Base-by-base conservation (phyloP, 2,329 filamentous ascomycete genomes). In the Neocatenulostroma microsporum region DNA sequence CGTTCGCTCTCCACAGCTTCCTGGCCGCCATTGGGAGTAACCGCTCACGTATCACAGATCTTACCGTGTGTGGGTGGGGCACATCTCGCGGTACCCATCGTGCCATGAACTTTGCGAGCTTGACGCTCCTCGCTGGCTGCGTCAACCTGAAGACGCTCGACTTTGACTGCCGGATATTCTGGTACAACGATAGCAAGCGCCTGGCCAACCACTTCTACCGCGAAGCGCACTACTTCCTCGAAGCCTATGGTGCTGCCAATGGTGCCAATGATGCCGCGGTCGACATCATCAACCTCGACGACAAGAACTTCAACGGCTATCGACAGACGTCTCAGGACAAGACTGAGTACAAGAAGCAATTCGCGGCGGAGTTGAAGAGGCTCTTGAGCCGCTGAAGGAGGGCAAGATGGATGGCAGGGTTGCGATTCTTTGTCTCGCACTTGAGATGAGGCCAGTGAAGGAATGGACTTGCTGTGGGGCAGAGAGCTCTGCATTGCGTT, bases 1-100 rank as follows among this genome's bases (percentile, higher is more conserved):
- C 45, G 2, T 40, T 43, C 9, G 41, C 54, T 2, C 33, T 57
- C 13, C 42, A 47, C 29, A 24, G 24, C 7, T 57, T 57, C 37
- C 39, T 57, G 9, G 46, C 46, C 2, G 30, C 29, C 21, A 52
- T 58, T 17, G 54, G 55, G 8, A 37, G 43, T 37, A 50, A 56
- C 25, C 48, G 47, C 6, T 21, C 40, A 8, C 39, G 43, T 5
- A 27, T 58, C 17, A 39, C 30, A 0, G 32, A 50, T 14, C 19
- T 58, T 9, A 47, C 39, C 4, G 26, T 58, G 20, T 37, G 40
- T 14, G 44, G 42, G 21, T 54, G 44, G 43, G 49, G 46, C 19
- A 13, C 9, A 3, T 39, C 41, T 13, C 21, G 41, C 11, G 42
- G 44, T n/a, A 30, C 32, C n/a, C 32, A 41, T 20, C 40, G 41